These are phyloP conservation scores for Lentinula raphanica DNA, from an alignment of 768 basidiomycete genomes.

Conservation along the genomic window DNA sequence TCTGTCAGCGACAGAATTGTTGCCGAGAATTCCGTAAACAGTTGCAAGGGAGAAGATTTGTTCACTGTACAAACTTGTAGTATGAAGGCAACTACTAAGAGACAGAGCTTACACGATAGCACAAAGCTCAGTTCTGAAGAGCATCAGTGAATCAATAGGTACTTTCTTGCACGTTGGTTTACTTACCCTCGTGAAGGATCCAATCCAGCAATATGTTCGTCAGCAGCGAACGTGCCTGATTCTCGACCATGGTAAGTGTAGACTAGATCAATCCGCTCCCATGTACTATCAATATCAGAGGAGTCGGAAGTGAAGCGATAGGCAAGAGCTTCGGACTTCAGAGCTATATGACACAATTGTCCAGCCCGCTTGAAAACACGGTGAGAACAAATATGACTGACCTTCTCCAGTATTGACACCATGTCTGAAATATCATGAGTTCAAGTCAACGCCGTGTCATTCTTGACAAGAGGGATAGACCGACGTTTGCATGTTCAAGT, in stretches of 20 bases:
- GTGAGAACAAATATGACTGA: conserved; percentile 1
- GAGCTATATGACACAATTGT: conserved; percentile 18
- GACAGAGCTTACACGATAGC: conserved; percentile 29
- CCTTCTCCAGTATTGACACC: conserved; percentile 38
- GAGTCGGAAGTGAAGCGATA: conserved; percentile 36
- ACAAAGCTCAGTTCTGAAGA: conserved; percentile 31
- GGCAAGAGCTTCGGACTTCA: conserved; percentile 38
- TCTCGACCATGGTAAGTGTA: conserved; percentile 36
- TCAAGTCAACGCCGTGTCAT: neutral
- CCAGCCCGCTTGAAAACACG: neutral
- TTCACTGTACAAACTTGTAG: conserved; percentile 22
- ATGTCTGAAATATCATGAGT: conserved; percentile 20
- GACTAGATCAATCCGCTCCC: conserved; percentile 32
- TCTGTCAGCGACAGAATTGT: conserved; percentile 37
- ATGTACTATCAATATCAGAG: conserved; percentile 33
- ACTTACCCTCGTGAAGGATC: conserved; percentile 36
- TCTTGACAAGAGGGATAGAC: conserved; percentile 6
- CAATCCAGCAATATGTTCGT: conserved; percentile 37
- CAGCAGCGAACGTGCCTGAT: conserved; percentile 36
- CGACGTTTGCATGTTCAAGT: conserved; percentile 28
- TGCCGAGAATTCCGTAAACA: conserved; percentile 36
- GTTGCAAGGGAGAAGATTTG: conserved; percentile 39
- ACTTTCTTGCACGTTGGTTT: neutral
- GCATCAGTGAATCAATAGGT: neutral
- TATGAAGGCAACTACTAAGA: neutral